Conservation (phyloP, 2,329 filamentous ascomycete genomes). For the Alternaria postmessia region DNA sequence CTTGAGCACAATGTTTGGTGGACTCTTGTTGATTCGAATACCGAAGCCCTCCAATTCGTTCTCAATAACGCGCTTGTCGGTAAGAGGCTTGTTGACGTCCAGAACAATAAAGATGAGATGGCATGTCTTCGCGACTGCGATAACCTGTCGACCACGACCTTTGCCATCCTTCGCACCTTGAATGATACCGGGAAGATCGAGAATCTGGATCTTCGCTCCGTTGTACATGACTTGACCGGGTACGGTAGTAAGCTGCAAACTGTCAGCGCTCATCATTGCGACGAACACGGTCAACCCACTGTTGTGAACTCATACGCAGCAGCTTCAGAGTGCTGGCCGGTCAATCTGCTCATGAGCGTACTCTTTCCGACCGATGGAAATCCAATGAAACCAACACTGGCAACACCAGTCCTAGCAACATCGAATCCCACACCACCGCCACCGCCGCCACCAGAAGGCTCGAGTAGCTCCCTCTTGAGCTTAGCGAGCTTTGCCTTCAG, state of each 20-base stretch:
- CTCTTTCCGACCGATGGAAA: slow-evolving; percentile 99
- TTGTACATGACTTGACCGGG: slow-evolving; percentile 97
- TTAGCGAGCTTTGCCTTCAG: slow-evolving; percentile 98
- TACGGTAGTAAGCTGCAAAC: slow-evolving; percentile 78
- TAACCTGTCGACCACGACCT: slow-evolving; percentile 96
- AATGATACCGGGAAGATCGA: slow-evolving; percentile 98
- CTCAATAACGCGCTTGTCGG: slow-evolving; percentile 96
- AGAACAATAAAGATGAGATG: slow-evolving; percentile 98
- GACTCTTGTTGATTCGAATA: slow-evolving; percentile 95
- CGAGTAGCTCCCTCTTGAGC: slow-evolving; percentile 93
- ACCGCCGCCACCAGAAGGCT: slow-evolving; percentile 81
- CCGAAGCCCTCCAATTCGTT: slow-evolving; percentile 95
- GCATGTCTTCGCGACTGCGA: slow-evolving; percentile 98
- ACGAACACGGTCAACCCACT: slow-evolving; percentile 21
- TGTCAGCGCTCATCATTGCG: slow-evolving; percentile 18
- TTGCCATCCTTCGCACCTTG: slow-evolving; percentile 98
- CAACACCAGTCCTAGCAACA: slow-evolving; percentile 95
- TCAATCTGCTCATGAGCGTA: slow-evolving; percentile 93
- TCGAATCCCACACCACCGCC: slow-evolving; percentile 92
- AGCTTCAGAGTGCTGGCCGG: slow-evolving; percentile 95
- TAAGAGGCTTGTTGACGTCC: slow-evolving; percentile 97
- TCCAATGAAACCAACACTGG: slow-evolving; percentile 95
- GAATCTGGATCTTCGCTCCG: slow-evolving; percentile 96
- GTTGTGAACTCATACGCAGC: slow-evolving; percentile 99
- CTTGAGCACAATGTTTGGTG: slow-evolving; percentile 98